Percentiles rank a stretch among this genome's conserved stretches.
Evolutionary conservation across 1,139 yeast genomes (phyloP).

Genomic region (Kurtzmaniella natalensis): DNA sequence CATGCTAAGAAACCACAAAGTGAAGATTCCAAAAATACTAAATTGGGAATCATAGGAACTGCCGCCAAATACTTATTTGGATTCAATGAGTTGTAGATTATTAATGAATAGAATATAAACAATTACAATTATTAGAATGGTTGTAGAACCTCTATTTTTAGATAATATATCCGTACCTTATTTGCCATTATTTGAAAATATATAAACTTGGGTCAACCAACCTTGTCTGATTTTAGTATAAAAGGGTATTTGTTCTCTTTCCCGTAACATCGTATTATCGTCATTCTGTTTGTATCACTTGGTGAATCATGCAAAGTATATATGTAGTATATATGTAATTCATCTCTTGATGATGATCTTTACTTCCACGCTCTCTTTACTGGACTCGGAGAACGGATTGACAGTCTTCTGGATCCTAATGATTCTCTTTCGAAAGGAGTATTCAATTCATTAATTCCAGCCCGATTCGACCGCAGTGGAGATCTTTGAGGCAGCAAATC

Average conservation of each 20-base stretch:
- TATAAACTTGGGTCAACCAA: too few species aligned
- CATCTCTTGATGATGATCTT: neutral
- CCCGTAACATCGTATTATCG: too few species aligned
- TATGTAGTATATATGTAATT: too few species aligned
- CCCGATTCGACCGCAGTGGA: neutral
- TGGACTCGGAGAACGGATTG: constrained; percentile 7
- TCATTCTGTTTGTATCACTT: too few species aligned
- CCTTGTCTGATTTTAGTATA: too few species aligned
- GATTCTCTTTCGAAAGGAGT: constrained; percentile 5
- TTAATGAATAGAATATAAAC: constrained; percentile 1
- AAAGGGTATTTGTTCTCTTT: too few species aligned
- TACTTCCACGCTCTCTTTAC: constrained; percentile 5
- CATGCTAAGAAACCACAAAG: constrained; percentile 19
- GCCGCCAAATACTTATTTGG: constrained; percentile 40
- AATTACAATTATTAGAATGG: neutral
- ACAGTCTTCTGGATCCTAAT: constrained; percentile 3
- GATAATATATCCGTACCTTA: too few species aligned
- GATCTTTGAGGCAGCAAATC: constrained; percentile 1
- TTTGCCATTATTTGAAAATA: too few species aligned
- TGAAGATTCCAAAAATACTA: constrained; percentile 20
- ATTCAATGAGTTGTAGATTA: constrained; percentile 35
- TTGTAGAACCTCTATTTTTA: neutral
- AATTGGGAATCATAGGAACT: constrained; percentile 32
- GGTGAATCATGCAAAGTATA: too few species aligned
- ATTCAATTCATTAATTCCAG: constrained; percentile 1